Conservation (phyloP, 345 rosid genomes). For the Pistacia integerrima region DNA sequence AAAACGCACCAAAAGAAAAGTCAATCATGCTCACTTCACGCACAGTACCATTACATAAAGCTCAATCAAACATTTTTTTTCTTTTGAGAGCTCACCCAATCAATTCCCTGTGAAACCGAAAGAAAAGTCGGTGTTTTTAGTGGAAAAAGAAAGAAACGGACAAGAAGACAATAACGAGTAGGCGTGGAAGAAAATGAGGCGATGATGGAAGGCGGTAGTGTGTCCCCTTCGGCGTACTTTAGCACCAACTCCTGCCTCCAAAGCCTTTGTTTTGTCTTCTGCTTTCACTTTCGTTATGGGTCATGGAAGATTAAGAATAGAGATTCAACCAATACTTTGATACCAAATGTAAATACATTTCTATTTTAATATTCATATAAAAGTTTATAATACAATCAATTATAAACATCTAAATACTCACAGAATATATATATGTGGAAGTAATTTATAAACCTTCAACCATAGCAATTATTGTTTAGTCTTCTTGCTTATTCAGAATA, state of each 20-base stretch:
- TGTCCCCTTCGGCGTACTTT: slow-evolving; percentile 10
- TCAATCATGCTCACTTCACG: not conserved
- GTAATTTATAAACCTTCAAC: too few species aligned
- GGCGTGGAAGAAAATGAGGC: not conserved
- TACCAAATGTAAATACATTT: too few species aligned
- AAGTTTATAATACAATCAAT: too few species aligned
- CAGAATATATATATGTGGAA: too few species aligned
- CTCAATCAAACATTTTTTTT: not conserved
- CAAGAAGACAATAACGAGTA: not conserved
- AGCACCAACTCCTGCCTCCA: not conserved
- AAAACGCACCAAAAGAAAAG: too few species aligned
- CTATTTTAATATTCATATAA: too few species aligned
- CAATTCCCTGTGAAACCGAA: slow-evolving; percentile 8
- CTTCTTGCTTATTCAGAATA: too few species aligned
- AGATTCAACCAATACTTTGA: not conserved
- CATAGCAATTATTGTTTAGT: too few species aligned
- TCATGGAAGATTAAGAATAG: too few species aligned
- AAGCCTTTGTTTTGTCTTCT: not conserved
- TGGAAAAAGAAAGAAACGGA: not conserved
- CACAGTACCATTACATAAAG: not conserved
- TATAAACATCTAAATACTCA: too few species aligned
- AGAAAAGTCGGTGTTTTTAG: slow-evolving; percentile 1
- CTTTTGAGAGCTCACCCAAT: not conserved
- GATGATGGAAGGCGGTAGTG: not conserved
- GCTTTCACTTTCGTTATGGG: not conserved